Evolutionary conservation across 768 basidiomycete species (phyloP), one percentile per base, ranked within the genome.

Genomic region (Termitomyces sp.): DNA sequence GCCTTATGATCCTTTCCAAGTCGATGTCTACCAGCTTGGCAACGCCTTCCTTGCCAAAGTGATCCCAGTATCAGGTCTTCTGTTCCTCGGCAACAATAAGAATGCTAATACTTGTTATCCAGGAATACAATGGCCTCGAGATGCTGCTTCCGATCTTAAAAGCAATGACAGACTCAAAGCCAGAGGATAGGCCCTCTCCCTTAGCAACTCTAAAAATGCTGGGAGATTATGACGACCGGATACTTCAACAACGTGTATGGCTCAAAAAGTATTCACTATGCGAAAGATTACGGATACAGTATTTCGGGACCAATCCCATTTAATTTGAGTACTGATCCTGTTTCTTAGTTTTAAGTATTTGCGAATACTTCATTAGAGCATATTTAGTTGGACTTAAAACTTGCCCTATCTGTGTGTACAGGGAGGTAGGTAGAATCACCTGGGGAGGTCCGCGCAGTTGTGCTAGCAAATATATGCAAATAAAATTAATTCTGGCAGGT

Each of bases 101-200:
- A 14, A 26, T 44, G 43, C 24, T 44, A 12, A 44, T 44, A 44
- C 22, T 12, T 44, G 43, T 14, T 44, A 13, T 37, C 42, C n/a
- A 59, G 58, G 31, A 54, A 49, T 49, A 54, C 37, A 46, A 59
- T 27, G 58, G 58, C 27, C 52, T 55, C 4, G 52, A 42, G 31
- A 8, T 4, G 18, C 48, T 59, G 13, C 31, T 32, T 4, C 39
- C 36, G 12, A 42, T 59, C 4, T 44, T 43, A 4, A 42, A 59
- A 24, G 39, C 48, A 14, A 59, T 59, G 58, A 51, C 58, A 18
- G 27, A 39, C 6, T 14, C n/a, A 5, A 50, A 12, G 34, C 58
- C 58, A 18, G 48, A 50, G 5, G 58, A 55, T 50, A 41, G 58
- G 12, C 24, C 58, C 10, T 31, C 53, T 39, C 46, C 46, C 4